Base-by-base conservation (phyloP, 2,329 filamentous ascomycete species). In the Colletotrichum coccodes region DNA sequence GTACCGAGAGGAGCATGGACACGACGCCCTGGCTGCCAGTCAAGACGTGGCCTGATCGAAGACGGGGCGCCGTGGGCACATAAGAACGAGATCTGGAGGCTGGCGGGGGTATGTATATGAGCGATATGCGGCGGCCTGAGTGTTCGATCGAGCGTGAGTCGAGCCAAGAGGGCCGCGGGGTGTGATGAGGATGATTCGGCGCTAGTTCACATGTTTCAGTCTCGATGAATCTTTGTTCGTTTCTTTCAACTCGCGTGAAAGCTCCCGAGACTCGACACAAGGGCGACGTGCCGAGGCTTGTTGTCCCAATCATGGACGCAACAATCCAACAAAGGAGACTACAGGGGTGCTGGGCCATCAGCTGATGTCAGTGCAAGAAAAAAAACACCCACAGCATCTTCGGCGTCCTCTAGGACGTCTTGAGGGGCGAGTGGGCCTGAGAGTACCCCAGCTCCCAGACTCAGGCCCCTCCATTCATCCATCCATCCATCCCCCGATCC, bases 321-420 rank as follows among this genome's bases (percentile, higher is more conserved):
- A 21, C 40, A 36, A 5, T 4, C 18, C 6, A 23, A 58, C 56
- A 47, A 47, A 58, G 56, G 14, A n/a, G 28, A 7, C 3, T n/a
- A 4, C 57, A 38, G 44, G 23, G 32, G 18, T 42, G n/a, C n/a
- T 23, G 21, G 40, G 18, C 6, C 53, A 54, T 59, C 53, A 47
- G 64, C 46, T 64, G 64, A 59, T 64, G 53, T 47, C 36, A 53
- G 30, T 47, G 60, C 60, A 44, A 16, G 46, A 64, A 38, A 12
- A 52, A 32, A 46, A 12, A 26, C 30, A 62, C 46, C 34, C 30
- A 62, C 46, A 64, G 52, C 60, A 64, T 47, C 21, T 64, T 52
- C 23, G 46, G 60, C 23, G 21, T 26, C 26, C 18, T 30, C 36
- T 7, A 56, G 49, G 23, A 23, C 46, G 42, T 53, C 47, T 54